These are phyloP conservation scores for Ceratocystis lukuohia DNA, from an alignment of 2,329 filamentous ascomycete species.

Conservation along the genomic window DNA sequence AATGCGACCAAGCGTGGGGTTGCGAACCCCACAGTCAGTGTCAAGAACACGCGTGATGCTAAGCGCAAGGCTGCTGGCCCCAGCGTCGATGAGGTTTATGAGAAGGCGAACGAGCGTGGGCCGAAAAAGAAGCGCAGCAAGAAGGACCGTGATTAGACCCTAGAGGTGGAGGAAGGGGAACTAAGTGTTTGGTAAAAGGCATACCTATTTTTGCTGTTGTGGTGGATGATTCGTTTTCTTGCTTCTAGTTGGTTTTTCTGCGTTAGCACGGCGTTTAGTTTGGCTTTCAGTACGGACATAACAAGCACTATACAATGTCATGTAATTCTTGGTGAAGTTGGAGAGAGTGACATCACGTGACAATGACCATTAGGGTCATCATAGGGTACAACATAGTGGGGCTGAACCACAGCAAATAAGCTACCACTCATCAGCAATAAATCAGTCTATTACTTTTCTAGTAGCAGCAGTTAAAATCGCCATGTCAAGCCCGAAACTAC, in stretches of 20 bases:
- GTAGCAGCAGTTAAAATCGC: not conserved
- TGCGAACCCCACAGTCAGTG: constrained; percentile 67
- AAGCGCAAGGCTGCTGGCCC: constrained; percentile 56
- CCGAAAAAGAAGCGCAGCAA: constrained; percentile 45
- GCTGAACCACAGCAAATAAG: too few relatives aligned
- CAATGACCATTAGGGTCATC: too few relatives aligned
- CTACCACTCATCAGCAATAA: too few relatives aligned
- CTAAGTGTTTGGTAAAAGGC: not conserved
- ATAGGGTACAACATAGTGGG: too few relatives aligned
- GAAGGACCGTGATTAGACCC: constrained; percentile 13
- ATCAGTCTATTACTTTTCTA: not conserved
- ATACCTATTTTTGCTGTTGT: not conserved
- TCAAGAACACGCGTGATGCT: constrained; percentile 39
- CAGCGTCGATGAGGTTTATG: constrained; percentile 49
- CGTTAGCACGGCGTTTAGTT: constrained; percentile 4
- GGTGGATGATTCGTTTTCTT: not conserved
- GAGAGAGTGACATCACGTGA: not conserved
- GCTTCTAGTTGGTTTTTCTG: not conserved
- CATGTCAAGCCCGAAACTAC: not conserved
- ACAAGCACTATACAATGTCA: not conserved
- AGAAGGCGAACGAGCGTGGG: constrained; percentile 34
- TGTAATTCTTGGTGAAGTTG: not conserved
- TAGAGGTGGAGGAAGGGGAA: not conserved
- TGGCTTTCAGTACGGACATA: constrained; percentile 5
- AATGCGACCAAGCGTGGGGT: constrained; percentile 43